Evolutionary conservation across 257 asterid species (phyloP).

Genomic region (Gentiana dahurica): DNA sequence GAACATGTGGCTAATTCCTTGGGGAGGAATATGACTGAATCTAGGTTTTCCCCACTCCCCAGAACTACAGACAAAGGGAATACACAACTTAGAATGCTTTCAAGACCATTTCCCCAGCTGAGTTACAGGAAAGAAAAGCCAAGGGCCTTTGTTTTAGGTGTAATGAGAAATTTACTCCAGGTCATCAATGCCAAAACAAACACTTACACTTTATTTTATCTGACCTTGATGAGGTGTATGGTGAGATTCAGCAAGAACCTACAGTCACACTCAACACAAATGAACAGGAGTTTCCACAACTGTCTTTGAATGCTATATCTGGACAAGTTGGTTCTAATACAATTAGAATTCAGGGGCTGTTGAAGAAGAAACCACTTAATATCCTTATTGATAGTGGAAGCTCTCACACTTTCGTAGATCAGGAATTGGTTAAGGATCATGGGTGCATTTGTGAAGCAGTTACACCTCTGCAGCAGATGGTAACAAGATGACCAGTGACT

Average conservation of each 20-base stretch:
- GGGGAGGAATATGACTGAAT: neutral
- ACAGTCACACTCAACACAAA: neutral
- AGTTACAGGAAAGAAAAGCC: neutral
- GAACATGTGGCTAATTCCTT: neutral
- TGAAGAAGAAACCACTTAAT: fast-evolving
- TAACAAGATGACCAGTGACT: fast-evolving
- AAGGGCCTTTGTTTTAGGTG: neutral
- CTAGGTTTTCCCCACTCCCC: neutral
- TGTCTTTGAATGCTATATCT: neutral
- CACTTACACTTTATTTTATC: neutral
- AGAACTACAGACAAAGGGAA: neutral
- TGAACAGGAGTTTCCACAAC: neutral
- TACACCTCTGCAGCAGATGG: neutral
- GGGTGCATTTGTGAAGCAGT: fast-evolving
- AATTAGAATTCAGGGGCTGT: neutral
- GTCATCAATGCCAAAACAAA: neutral
- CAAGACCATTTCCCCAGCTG: neutral
- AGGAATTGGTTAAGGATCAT: fast-evolving
- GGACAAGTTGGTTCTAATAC: neutral
- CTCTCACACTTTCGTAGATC: neutral
- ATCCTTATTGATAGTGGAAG: neutral
- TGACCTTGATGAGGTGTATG: neutral
- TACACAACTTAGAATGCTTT: neutral
- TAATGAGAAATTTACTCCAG: neutral
- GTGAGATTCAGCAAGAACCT: too few species aligned